Evolutionary conservation across 495 filamentous ascomycete genomes (phyloP), one percentile per base, ranked within the genome.

Genomic region (Emericellopsis terricola): DNA sequence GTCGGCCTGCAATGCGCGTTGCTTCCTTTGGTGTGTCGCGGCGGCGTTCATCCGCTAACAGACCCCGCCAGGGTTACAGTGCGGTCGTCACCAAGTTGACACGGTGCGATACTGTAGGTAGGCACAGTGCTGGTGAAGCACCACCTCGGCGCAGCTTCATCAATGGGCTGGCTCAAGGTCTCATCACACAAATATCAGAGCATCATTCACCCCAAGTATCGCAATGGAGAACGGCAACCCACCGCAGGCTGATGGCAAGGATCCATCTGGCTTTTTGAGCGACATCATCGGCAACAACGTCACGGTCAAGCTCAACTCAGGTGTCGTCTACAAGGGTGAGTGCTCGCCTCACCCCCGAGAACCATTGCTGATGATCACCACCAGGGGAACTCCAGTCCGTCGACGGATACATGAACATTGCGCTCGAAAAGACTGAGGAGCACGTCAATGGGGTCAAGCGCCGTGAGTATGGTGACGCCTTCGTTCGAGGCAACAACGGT

Each of bases 361-460:
- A 5, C 9, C 34, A 4, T 4, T 30, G 17, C 27, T 17, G 9
- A 16, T 31, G 3, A 8, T 34, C 17, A 26, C 11, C 23, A 6
- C 7, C 32, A 94, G 86, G 86, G 24, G 80, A 91, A 47, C 66
- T 94, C n/a, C 83, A 93, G 46, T 92, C 84, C 0, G 85, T 96
- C n/a, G 89, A 97, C 51, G 91, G 91, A 26, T 97, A 94, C 51
- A 96, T 97, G 89, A 96, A 97, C 53, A 91, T 97, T 42, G 84
- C 89, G 14, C 68, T 97, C 2, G 89, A 96, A 50, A 86, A 92
- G 53, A 87, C 84, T 0, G 77, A 84, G 40, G 91, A 97, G 57
- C 84, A 73, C 46, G 78, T 89, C 32, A 75, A 85, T 48, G 91
- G 87, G 17, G 71, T 71, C 38, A 68, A 82, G 48, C 69, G 73